Base-by-base conservation (phyloP, 495 filamentous ascomycete species). In the Hypoxylon trugodes region DNA sequence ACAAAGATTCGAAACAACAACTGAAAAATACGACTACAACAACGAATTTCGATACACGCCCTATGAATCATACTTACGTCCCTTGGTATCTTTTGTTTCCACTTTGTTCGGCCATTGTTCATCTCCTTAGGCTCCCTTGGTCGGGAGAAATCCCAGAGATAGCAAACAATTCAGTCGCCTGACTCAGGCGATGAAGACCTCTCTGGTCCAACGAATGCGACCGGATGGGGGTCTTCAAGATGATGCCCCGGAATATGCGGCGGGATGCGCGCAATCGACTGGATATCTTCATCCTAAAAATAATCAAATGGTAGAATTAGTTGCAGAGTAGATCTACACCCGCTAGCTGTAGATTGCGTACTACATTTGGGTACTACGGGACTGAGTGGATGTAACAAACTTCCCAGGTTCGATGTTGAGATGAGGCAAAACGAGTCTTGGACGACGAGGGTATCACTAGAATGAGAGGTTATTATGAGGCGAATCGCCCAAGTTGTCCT, bases 391-490 rank as follows among this genome's bases (percentile, higher is more conserved):
- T 54, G 57, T 19, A 45, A 30, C 19, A 1, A 10, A n/a, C 37
- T 40, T 25, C 33, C 38, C 13, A 52, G 6, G 41, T 18, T 28
- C 46, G 12, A 36, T 13, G 48, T 35, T 55, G 43, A 48, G 48
- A 61, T 68, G 64, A 70, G 47, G 68, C 68, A 53, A 43, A 47
- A 48, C 38, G 33, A 54, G 64, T 61, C 13, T 49, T 51, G 32
- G 43, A 22, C 42, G 57, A 52, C 30, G 21, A 32, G 15, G 53
- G 25, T 30, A 50, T 50, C 7, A 28, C 22, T 25, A 22, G 55
- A 70, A 73, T 32, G 70, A 73, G 70, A 73, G 70, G 70, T 42
- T 65, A 49, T 63, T 21, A 36, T 25, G 53, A 65, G 45, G 70
- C 70, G 70, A 73, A 61, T 63, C 70, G 70, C 70, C 52, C 52